Evolutionary conservation across 2,329 filamentous ascomycete genomes (phyloP).

Genomic region (Cytospora chrysosperma): DNA sequence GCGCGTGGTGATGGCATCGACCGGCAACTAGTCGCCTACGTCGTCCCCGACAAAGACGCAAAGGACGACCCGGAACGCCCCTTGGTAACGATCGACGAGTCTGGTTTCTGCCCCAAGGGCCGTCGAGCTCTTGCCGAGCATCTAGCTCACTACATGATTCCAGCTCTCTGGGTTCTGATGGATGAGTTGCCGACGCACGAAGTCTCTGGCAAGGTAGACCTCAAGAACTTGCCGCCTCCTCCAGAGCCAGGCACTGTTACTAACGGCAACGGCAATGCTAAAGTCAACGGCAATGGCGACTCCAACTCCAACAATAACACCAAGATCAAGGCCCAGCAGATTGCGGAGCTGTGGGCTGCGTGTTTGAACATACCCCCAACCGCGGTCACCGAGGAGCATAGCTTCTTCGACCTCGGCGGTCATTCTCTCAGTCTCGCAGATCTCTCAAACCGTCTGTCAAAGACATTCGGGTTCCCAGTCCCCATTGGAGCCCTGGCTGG

Average conservation of each 20-base stretch:
- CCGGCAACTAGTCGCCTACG: constrained; percentile 72
- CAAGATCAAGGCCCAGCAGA: constrained; percentile 63
- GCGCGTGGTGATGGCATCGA: constrained; percentile 76
- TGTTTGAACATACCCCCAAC: constrained; percentile 63
- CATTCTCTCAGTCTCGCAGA: constrained; percentile 78
- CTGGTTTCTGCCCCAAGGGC: constrained; percentile 68
- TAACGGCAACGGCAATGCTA: constrained; percentile 40
- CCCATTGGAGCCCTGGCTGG: constrained; percentile 70
- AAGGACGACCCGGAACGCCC: constrained; percentile 30
- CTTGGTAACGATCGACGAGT: constrained; percentile 64
- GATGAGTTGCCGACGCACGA: constrained; percentile 70
- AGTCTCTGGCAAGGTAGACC: constrained; percentile 76
- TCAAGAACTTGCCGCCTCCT: constrained; percentile 68
- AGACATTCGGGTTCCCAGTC: constrained; percentile 70
- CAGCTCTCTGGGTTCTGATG: constrained; percentile 72
- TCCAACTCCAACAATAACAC: constrained; percentile 55
- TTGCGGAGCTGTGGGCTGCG: constrained; percentile 71
- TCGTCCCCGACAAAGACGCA: constrained; percentile 64
- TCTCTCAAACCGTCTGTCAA: constrained; percentile 67
- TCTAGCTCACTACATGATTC: constrained; percentile 82
- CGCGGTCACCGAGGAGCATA: constrained; percentile 67
- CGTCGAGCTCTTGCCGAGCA: constrained; percentile 63
- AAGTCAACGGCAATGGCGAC: constrained; percentile 57
- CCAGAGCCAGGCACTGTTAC: constrained; percentile 41
- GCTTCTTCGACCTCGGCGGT: constrained; percentile 79